Evolutionary conservation across 2,329 filamentous ascomycete species (phyloP), one percentile per base, ranked within the genome.

Genomic region (Chaetothyriales sp.): DNA sequence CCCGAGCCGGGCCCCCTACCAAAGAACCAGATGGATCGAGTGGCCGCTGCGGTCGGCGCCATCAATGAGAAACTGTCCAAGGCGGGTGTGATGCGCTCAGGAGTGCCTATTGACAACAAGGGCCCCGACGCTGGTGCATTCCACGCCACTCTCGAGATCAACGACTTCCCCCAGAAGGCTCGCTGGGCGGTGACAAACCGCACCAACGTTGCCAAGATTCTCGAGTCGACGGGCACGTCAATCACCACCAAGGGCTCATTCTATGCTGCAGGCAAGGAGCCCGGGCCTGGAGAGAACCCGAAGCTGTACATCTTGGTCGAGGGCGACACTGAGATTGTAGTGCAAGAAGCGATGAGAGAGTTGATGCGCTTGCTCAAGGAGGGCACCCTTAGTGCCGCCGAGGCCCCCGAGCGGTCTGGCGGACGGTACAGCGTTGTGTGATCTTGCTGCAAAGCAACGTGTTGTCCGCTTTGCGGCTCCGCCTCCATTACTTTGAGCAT

Each of bases 291-390:
- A 36, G 84, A 82, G 50, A 81, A 88, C 59, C 84, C 92, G n/a
- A 96, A 96, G 73, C 72, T 98, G 60, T 98, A 96, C 65, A 95
- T 98, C 62, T 77, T 98, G 54, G 93, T 98, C 51, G 92, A 98
- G 66, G 92, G 92, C 43, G 92, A 98, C 63, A 96, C 92, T 0
- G 92, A 98, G 68, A 74, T 95, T 49, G 82, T 88, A 28, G 92
- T 98, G 25, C 86, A 85, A 48, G 84, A 86, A 61, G 92, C 92
- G 1, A 86, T 98, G 78, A 79, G 81, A 59, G 89, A 96, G 69
- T 75, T 98, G 57, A 90, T 88, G 64, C 79, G 89, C 46, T 71
- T 95, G 62, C 70, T 98, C 59, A 87, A 84, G 64, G 92, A 96
- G 68, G 92, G 86, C 10, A 95, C 89, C 0, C 80, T 93, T 61